Evolutionary conservation across 1,139 yeast genomes (phyloP), one percentile per base, ranked within the genome.

Genomic region (Kurtzmaniella quercitrusa): DNA sequence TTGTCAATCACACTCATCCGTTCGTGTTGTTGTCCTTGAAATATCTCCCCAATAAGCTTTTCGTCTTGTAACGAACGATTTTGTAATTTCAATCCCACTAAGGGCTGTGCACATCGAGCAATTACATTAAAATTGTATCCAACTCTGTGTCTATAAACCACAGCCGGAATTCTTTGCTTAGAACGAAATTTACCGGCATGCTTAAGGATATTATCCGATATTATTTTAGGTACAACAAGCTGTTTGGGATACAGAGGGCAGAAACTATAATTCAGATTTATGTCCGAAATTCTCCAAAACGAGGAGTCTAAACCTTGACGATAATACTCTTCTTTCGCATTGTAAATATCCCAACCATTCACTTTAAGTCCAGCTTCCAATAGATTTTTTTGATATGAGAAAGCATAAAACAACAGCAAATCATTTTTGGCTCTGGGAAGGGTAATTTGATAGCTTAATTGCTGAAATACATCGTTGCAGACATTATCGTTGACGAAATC

Each of bases 41-140:
- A 89, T 16, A 88, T 82, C 48, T 89, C 95, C 11, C 71, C 69
- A 3, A 91, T 73, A 37, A 93, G 64, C 50, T 80, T 84, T 57
- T 93, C 98, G 66, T 93, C 98, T 60, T 93, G 98, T 17, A 88
- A 75, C 1, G 96, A 88, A 38, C 98, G 68, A 50, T 83, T 82
- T 58, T 91, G 96, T 16, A 71, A 49, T 47, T 88, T 89, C 19
- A 93, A 55, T 0, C 98, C 98, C 1, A 91, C 94, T 54, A 93
- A 66, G 0, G 98, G 98, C 62, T 93, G 98, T 1, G 98, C 75
- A 53, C 96, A 88, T 46, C 98, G 69, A 0, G 94, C 84, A 23
- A 93, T 89, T 2, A 93, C 78, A 55, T 95, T 84, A 1, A 82
- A 82, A 57, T 87, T 88, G 40, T 73, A 66, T 17, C 63, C 61